Evolutionary conservation across 148 eudicot species (phyloP).

Genomic region (Heliamphora exappendiculata): DNA sequence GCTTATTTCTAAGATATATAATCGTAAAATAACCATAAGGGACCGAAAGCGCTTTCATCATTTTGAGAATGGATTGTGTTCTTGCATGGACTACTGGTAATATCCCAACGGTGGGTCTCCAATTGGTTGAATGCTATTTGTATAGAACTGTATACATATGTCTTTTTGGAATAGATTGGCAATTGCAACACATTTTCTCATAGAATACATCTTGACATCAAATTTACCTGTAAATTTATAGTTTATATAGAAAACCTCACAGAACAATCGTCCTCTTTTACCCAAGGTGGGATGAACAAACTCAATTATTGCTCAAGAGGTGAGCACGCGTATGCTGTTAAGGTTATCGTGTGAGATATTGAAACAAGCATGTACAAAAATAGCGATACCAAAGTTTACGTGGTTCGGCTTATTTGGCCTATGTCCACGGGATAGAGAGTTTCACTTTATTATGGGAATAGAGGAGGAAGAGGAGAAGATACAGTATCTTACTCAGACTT

Average conservation of each 20-base stretch:
- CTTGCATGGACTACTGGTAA: slow-evolving; percentile 59
- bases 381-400: too few relatives aligned
- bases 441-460: too few relatives aligned
- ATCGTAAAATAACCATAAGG: slow-evolving; percentile 36
- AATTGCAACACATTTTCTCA: not conserved
- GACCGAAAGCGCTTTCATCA: slow-evolving; percentile 61
- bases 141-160: not conserved
- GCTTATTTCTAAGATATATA: slow-evolving; percentile 41
- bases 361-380: too few relatives aligned
- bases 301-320: not conserved
- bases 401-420: too few relatives aligned
- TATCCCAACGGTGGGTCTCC: not conserved
- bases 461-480: too few relatives aligned
- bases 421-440: too few relatives aligned
- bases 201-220: not conserved
- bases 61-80: slow-evolving; percentile 53
- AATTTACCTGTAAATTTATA: too few relatives aligned
- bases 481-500: too few relatives aligned
- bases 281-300: not conserved
- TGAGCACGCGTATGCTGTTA: not conserved
- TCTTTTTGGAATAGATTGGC: not conserved
- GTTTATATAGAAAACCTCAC: too few relatives aligned
- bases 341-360: too few relatives aligned
- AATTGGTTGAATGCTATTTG: not conserved
- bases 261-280: not conserved